phyloP scores from a whole-genome alignment of 176 grass and related monocot species.

The Pharus latifolius region DNA sequence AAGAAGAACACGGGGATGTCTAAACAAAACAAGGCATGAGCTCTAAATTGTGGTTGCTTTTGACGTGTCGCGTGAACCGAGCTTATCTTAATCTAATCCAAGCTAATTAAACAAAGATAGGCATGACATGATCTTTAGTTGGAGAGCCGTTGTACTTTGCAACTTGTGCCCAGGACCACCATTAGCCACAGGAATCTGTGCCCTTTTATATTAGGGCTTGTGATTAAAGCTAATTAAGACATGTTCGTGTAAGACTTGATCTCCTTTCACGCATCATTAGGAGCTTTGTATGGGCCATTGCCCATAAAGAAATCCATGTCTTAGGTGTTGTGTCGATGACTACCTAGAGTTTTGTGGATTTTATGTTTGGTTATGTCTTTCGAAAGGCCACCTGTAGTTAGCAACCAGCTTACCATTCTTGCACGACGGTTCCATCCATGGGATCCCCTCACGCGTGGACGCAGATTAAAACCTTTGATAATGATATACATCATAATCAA shows the following conservation, averaged over 20 bases:
- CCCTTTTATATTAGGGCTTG: conserved; percentile 10
- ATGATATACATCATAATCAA: too few relatives aligned
- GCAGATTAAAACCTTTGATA: too few relatives aligned
- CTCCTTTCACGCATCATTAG: conserved; percentile 44
- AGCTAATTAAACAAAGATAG: not conserved
- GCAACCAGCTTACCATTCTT: too few relatives aligned
- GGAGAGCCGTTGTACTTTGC: conserved; percentile 30
- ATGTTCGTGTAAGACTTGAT: conserved; percentile 1
- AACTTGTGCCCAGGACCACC: conserved; percentile 30
- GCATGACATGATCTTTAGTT: conserved; percentile 20
- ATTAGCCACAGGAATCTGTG: conserved; percentile 35
- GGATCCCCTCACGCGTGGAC: too few relatives aligned
- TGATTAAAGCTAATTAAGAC: conserved; percentile 33
- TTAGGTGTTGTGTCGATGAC: not conserved
- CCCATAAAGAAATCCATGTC: not conserved
- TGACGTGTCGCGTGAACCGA: conserved; percentile 9
- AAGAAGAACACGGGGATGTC: not conserved
- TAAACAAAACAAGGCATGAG: not conserved
- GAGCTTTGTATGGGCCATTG: conserved; percentile 20
- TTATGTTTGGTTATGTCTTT: not conserved
- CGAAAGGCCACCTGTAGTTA: not conserved
- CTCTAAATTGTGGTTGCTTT: not conserved
- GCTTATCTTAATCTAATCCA: conserved; percentile 13
- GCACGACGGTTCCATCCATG: too few relatives aligned
- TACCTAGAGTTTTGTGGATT: not conserved